phyloP scores from a whole-genome alignment of 164 flowering plant genomes.

The Nelumbo lutea region DNA sequence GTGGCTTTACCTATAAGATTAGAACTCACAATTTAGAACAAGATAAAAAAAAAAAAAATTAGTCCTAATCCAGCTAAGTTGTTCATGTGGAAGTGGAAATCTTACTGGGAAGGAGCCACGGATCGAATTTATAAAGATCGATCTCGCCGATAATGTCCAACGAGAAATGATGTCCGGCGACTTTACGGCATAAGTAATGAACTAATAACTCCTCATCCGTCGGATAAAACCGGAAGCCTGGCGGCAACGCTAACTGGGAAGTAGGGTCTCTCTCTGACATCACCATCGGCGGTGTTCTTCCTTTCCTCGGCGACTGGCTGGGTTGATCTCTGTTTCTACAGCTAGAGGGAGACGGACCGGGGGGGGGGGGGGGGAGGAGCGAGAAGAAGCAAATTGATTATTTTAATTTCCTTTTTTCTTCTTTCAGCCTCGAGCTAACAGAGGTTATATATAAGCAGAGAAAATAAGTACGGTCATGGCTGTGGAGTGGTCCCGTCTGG shows the following conservation, averaged over 20 bases:
- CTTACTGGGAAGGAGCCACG: slow-evolving; percentile 36
- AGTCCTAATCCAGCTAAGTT: neutral
- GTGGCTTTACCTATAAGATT: slow-evolving; percentile 55
- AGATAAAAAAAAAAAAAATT: neutral
- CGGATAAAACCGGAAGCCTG: slow-evolving; percentile 36
- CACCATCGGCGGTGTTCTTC: slow-evolving; percentile 12
- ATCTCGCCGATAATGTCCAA: slow-evolving; percentile 27
- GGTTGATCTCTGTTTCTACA: neutral
- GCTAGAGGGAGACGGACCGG: neutral
- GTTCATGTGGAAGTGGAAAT: neutral
- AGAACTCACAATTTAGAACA: neutral
- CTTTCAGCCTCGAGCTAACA: neutral
- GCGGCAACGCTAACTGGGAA: slow-evolving; percentile 25
- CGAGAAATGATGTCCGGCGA: slow-evolving; percentile 23
- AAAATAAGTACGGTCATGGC: neutral
- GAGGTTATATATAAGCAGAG: neutral
- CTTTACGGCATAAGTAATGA: slow-evolving; percentile 30
- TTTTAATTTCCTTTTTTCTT: neutral
- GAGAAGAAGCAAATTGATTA: neutral
- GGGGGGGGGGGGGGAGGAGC: neutral
- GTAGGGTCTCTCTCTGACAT: slow-evolving; percentile 18
- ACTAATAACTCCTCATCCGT: slow-evolving; percentile 37
- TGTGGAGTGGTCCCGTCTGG: slow-evolving; percentile 13
- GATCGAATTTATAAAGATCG: slow-evolving; percentile 33
- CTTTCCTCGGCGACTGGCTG: no score